phyloP scores from a whole-genome alignment of 2,329 filamentous ascomycete genomes.

The Claviceps citrina region DNA sequence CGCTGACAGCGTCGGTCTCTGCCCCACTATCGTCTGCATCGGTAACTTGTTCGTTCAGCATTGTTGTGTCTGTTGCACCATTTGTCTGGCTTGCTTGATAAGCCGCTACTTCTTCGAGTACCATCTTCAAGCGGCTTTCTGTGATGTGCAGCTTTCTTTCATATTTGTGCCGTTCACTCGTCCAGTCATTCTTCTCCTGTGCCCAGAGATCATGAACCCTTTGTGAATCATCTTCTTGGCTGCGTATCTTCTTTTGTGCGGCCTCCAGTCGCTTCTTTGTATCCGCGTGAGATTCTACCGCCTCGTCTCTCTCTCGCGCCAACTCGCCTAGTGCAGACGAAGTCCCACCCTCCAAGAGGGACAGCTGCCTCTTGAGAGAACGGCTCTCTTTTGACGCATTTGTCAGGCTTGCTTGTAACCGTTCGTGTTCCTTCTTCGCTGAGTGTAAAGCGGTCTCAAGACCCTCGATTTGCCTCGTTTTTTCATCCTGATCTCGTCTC shows the following conservation, averaged over 20 bases:
- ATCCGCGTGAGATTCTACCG: slow-evolving; percentile 56
- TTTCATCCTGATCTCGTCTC: slow-evolving; percentile 79
- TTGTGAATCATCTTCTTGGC: slow-evolving; percentile 69
- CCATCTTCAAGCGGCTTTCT: slow-evolving; percentile 66
- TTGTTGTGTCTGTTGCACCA: slow-evolving; percentile 20
- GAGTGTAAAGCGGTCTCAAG: slow-evolving; percentile 62
- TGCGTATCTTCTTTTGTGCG: slow-evolving; percentile 60
- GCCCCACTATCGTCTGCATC: slow-evolving; percentile 46
- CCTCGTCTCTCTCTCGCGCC: slow-evolving; percentile 71
- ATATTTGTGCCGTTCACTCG: slow-evolving; percentile 63
- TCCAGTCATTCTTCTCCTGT: slow-evolving; percentile 71
- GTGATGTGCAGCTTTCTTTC: slow-evolving; percentile 83
- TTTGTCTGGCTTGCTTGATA: slow-evolving; percentile 42
- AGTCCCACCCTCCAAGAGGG: slow-evolving; percentile 74
- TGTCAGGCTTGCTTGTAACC: slow-evolving; percentile 45
- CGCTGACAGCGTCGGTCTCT: slow-evolving; percentile 57
- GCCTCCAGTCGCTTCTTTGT: slow-evolving; percentile 62
- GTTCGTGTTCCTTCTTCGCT: slow-evolving; percentile 59
- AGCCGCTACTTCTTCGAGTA: slow-evolving; percentile 73
- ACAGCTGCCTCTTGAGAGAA: slow-evolving; percentile 69
- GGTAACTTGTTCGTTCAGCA: slow-evolving; percentile 30
- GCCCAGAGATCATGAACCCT: slow-evolving; percentile 68
- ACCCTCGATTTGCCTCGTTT: slow-evolving; percentile 70
- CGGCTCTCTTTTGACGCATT: slow-evolving; percentile 60
- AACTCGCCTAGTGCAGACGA: slow-evolving; percentile 74